Conservation (phyloP, 2,329 filamentous ascomycete genomes). For the Paraconiothyrium sp. region DNA sequence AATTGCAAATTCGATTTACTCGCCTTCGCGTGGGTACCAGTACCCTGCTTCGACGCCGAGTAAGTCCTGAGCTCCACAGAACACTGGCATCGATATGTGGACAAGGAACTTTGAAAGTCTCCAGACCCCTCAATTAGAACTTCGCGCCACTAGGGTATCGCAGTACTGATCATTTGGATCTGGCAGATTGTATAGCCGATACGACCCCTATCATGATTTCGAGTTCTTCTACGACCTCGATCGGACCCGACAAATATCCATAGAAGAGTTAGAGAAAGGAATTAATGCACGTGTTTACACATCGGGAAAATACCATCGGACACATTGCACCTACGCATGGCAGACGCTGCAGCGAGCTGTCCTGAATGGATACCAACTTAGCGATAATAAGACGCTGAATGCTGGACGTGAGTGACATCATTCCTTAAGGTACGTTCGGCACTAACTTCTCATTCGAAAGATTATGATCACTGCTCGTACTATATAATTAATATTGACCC, state of each 20-base stretch:
- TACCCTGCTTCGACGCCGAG: not conserved
- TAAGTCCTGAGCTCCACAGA: not conserved
- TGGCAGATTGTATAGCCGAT: not conserved
- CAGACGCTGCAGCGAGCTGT: conserved; percentile 2
- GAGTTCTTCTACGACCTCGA: not conserved
- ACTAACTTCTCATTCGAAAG: not conserved
- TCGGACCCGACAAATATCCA: not conserved
- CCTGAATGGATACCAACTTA: not conserved
- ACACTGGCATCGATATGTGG: not conserved
- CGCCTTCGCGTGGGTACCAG: not conserved
- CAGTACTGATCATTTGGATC: too few species aligned
- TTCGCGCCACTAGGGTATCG: too few species aligned
- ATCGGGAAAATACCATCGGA: not conserved
- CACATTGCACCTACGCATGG: not conserved
- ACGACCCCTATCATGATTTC: not conserved
- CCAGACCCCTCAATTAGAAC: not conserved
- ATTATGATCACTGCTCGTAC: conserved; percentile 1
- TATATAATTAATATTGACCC: not conserved
- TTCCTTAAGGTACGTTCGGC: not conserved
- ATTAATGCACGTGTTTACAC: not conserved
- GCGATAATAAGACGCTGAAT: conserved; percentile 1
- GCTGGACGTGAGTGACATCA: not conserved
- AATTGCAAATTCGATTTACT: not conserved
- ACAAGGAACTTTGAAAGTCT: not conserved
- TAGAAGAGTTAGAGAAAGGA: not conserved